phyloP scores from a whole-genome alignment of 768 basidiomycete genomes.

The Crucibulum laeve region DNA sequence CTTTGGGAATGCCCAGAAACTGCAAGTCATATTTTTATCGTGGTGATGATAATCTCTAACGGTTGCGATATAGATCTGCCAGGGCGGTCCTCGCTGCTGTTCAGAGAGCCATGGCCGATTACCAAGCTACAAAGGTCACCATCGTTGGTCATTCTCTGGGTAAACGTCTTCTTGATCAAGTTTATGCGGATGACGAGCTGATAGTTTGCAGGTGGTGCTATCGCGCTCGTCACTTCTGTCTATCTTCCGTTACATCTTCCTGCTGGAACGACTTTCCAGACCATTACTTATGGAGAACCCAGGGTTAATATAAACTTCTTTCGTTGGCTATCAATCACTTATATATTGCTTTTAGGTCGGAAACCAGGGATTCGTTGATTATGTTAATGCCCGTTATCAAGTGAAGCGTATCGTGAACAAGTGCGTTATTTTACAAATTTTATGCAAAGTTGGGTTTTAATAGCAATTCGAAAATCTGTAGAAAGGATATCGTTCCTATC shows the following conservation, averaged over 20 bases:
- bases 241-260: conserved; percentile 19
- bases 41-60: too few species aligned
- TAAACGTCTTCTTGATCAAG: conserved; percentile 2
- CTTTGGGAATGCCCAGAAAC: conserved; percentile 38
- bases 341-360: conserved; percentile 29
- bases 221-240: conserved; percentile 20
- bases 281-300: conserved; percentile 18
- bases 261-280: conserved; percentile 11
- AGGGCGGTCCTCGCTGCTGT: conserved; percentile 39
- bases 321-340: neutral
- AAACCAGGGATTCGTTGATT: conserved; percentile 50
- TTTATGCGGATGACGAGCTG: neutral
- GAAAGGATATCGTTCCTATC: conserved; percentile 26
- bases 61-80: too few species aligned
- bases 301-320: conserved; percentile 7
- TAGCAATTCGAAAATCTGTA: conserved; percentile 2
- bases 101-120: conserved; percentile 27
- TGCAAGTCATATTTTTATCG: conserved; percentile 25
- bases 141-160: conserved; percentile 39
- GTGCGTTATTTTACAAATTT: conserved; percentile 11
- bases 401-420: conserved; percentile 48
- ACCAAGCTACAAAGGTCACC: conserved; percentile 32
- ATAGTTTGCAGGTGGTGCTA: conserved; percentile 12
- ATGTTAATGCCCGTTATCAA: conserved; percentile 36
- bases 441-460: neutral